A percentile compares a stretch with the other conserved stretches of the same genome.
Evolutionary conservation across 257 asterid species (phyloP).

Genomic region (Cruciata laevipes): DNA sequence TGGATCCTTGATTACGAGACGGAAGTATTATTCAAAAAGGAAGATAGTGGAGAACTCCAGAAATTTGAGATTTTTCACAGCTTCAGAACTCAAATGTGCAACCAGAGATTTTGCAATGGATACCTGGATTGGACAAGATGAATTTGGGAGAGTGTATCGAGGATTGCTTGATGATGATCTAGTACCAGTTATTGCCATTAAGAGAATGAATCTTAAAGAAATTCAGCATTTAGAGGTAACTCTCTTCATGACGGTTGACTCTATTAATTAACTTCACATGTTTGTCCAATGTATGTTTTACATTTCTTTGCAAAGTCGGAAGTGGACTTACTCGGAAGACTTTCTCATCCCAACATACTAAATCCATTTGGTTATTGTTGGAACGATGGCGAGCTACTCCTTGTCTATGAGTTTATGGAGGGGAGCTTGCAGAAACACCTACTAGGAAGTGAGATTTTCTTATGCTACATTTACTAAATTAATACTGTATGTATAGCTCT

Average conservation of each 20-base stretch:
- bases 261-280: not conserved
- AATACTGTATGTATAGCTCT: too few species aligned
- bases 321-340: conserved; percentile 71
- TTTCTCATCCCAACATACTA: conserved; percentile 76
- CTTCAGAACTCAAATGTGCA: conserved; percentile 47
- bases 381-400: conserved; percentile 67
- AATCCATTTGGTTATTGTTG: conserved; percentile 69
- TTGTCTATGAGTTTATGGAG: conserved; percentile 75
- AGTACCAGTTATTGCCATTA: conserved; percentile 54
- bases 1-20: conserved; percentile 18
- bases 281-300: conserved; percentile 3
- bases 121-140: conserved; percentile 71
- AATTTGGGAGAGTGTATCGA: conserved; percentile 75
- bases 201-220: conserved; percentile 63
- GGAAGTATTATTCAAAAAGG: conserved; percentile 21
- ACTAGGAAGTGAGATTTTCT: conserved; percentile 57
- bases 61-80: conserved; percentile 35
- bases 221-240: conserved; percentile 67
- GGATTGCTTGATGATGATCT: conserved; percentile 60
- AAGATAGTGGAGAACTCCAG: conserved; percentile 49
- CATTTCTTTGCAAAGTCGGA: conserved; percentile 44
- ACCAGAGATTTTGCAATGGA: conserved; percentile 60
- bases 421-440: conserved; percentile 89
- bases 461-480: not conserved
- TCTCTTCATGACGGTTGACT: not conserved